Conservation (phyloP, 495 filamentous ascomycete genomes). For the Penicillium soppii region DNA sequence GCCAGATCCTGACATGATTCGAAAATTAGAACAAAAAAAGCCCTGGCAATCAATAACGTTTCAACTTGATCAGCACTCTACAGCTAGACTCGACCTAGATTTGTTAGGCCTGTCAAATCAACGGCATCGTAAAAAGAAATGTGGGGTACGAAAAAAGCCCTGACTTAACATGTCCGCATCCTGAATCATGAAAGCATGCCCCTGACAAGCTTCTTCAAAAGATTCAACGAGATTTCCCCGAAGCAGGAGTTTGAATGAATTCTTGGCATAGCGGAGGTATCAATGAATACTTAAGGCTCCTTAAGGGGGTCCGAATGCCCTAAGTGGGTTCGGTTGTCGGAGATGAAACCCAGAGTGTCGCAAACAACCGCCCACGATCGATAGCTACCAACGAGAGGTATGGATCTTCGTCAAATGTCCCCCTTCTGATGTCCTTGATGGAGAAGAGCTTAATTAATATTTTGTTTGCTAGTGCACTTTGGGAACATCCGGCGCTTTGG, state of each 20-base stretch:
- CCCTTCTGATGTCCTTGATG: conserved; percentile 1
- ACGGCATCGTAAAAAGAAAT: neutral
- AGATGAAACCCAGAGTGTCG: conserved; percentile 37
- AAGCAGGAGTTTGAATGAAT: conserved; percentile 10
- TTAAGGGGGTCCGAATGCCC: no score
- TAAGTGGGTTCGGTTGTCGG: neutral
- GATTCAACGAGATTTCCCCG: conserved; percentile 15
- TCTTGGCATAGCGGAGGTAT: conserved; percentile 21
- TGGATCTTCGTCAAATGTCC: conserved; percentile 3
- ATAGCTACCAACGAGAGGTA: conserved; percentile 17
- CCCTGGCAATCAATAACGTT: neutral
- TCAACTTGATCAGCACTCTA: neutral
- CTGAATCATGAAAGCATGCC: no score
- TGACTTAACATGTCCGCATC: no score
- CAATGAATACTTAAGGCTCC: no score
- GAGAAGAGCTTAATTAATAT: conserved; percentile 22
- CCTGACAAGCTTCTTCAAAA: conserved; percentile 10
- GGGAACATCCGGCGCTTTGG: conserved; percentile 14
- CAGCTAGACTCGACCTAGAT: no score
- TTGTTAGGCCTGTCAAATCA: neutral
- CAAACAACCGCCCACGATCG: conserved; percentile 32
- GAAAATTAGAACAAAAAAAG: no score
- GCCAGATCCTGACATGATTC: no score
- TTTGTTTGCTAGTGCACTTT: conserved; percentile 6
- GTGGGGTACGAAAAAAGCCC: neutral